Base-by-base conservation (phyloP, 202 grass and related monocot genomes). In the Cymbopogon flexuosus region DNA sequence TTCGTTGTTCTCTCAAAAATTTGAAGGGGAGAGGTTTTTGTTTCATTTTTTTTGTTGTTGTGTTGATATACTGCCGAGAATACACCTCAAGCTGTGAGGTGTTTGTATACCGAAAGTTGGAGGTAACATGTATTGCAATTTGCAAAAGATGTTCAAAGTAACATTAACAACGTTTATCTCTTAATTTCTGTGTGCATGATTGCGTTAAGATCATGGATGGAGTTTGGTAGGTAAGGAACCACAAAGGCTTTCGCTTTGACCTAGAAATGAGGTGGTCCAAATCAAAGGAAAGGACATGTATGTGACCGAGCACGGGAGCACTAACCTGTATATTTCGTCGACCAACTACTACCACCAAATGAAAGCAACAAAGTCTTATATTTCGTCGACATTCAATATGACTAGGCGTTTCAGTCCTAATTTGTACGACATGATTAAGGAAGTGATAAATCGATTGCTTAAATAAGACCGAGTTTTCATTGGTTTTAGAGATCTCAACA, bases 1-100 rank as follows among this genome's bases (percentile, higher is more conserved):
- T 72, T 27, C 27, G 7, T 63, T 57, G 41, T 81, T 27, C 21
- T 72, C 35, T 56, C 77, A 49, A 76, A 8, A 81, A 70, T 16
- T 70, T 71, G 0, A 14, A 73, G 16, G 36, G 30, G 23, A 31
- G 19, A 77, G 5, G 18, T 16, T 16, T 75, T 87, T 73, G 3
- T 39, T 83, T 22, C 33, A 24, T 21, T 72, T 79, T 56, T 72
- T 2, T 19, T 70, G 62, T 63, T 52, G 12, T 65, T 72, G 18
- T 10, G 18, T 14, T 66, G 0, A 21, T 75, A 15, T 41, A 81
- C 46, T 59, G 5, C 59, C 13, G 45, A 63, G 42, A 27, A 31
- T 56, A 42, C 33, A 42, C 35, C 35, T 57, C 58, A 39, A 63
- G 23, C 45, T 14, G 30, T 57, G 56, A 64, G 56, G 43, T 41